A percentile compares a stretch with the other conserved stretches of the same genome.
Evolutionary conservation across 768 basidiomycete species (phyloP).

Genomic region (Psilocybe cyanescens): DNA sequence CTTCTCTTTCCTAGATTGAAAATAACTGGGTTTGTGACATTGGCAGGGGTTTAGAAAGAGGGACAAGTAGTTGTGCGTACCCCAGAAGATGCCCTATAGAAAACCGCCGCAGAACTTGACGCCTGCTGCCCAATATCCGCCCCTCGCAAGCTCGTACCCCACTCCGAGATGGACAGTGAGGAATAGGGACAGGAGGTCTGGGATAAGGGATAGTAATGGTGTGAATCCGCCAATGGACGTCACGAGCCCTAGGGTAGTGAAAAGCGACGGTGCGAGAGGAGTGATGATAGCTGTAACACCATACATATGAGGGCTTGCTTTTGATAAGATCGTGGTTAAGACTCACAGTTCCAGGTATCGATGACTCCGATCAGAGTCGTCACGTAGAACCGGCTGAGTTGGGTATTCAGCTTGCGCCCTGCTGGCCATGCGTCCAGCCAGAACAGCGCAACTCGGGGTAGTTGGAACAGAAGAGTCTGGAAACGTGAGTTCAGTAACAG

Average conservation of each 20-base stretch:
- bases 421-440: too few species aligned
- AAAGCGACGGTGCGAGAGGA: constrained; percentile 23
- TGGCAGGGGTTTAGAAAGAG: neutral
- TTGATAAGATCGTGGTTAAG: neutral
- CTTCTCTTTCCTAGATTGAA: too few species aligned
- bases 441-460: too few species aligned
- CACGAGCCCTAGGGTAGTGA: neutral
- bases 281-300: constrained; percentile 17
- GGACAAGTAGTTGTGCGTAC: neutral
- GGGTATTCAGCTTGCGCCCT: too few species aligned
- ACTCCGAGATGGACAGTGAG: constrained; percentile 74
- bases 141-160: constrained; percentile 66
- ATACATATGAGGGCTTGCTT: too few species aligned
- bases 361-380: constrained; percentile 69
- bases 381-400: constrained; percentile 78
- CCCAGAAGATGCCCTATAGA: too few species aligned
- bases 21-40: constrained; percentile 28
- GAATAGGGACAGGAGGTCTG: constrained; percentile 63
- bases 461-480: too few species aligned
- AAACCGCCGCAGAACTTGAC: constrained; percentile 37
- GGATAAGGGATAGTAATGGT: constrained; percentile 62
- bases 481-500: too few species aligned
- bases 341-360: constrained; percentile 45
- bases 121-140: constrained; percentile 61
- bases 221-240: constrained; percentile 58